These are phyloP conservation scores for Allomyces javanicus DNA, from an alignment of 192 early-diverging fungal species.

Conservation along the genomic window DNA sequence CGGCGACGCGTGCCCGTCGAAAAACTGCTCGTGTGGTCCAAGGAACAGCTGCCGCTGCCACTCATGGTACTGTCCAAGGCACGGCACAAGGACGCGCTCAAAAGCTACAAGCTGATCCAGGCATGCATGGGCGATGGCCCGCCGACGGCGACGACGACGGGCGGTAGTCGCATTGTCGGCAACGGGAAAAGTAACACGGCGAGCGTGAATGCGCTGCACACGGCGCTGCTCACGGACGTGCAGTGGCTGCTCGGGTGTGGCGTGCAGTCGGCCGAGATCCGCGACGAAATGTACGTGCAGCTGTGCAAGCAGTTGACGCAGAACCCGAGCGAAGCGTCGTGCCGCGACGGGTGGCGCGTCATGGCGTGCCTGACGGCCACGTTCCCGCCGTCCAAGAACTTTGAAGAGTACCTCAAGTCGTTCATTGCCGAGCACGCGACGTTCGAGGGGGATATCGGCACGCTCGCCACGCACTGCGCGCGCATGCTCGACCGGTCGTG, in stretches of 20 bases:
- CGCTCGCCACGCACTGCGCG: slow-evolving; percentile 15
- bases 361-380: slow-evolving; percentile 60
- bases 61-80: slow-evolving; percentile 64
- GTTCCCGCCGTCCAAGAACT: slow-evolving; percentile 77
- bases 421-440: slow-evolving; percentile 19
- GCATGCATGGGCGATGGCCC: slow-evolving; percentile 58
- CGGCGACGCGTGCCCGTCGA: slow-evolving; percentile 68
- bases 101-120: slow-evolving; percentile 68
- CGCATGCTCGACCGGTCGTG: slow-evolving; percentile 48
- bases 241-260: slow-evolving; percentile 61
- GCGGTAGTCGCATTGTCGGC: slow-evolving; percentile 16
- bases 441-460: slow-evolving; percentile 6
- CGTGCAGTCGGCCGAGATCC: slow-evolving; percentile 47
- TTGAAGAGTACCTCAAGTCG: slow-evolving; percentile 60
- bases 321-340: slow-evolving; percentile 51
- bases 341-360: slow-evolving; percentile 69
- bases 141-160: slow-evolving; percentile 11
- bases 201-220: slow-evolving; percentile 11
- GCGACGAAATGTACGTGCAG: slow-evolving; percentile 91
- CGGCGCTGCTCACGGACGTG: slow-evolving; percentile 31
- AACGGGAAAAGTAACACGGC: slow-evolving; percentile 8
- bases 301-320: slow-evolving; percentile 69
- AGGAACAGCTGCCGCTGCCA: slow-evolving; percentile 54
- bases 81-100: slow-evolving; percentile 67
- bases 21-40: slow-evolving; percentile 49